phyloP scores from a whole-genome alignment of 2,329 filamentous ascomycete genomes.

The Emergomyces africanus region DNA sequence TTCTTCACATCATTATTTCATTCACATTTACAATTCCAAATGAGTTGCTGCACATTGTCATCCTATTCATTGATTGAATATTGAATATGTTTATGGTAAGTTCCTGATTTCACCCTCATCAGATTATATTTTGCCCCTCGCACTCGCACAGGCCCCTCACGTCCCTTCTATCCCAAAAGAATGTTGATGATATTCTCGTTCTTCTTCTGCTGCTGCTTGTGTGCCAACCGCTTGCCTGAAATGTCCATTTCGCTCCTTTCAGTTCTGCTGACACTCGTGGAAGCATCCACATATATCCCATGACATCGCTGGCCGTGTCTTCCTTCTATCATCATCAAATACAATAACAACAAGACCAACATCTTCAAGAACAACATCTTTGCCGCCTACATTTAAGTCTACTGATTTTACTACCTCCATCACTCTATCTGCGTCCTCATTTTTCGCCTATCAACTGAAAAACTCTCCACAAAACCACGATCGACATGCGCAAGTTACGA shows the following conservation, averaged over 20 bases:
- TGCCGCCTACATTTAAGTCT: background rate
- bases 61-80: background rate
- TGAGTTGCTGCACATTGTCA: background rate
- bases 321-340: background rate
- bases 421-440: background rate
- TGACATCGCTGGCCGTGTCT: constrained; percentile 5
- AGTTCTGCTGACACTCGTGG: constrained; percentile 1
- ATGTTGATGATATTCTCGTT: background rate
- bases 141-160: background rate
- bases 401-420: background rate
- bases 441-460: background rate
- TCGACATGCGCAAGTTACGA: background rate
- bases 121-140: background rate
- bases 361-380: background rate
- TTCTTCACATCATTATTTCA: background rate
- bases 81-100: background rate
- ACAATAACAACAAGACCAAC: background rate
- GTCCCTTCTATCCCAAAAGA: background rate
- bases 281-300: constrained; percentile 3
- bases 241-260: background rate
- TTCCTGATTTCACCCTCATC: background rate
- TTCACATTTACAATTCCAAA: background rate
- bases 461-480: background rate
- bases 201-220: background rate
- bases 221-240: background rate